These are phyloP conservation scores for Aphanomyces astaci DNA, from an alignment of 352 stramenopile genomes.

Conservation along the genomic window DNA sequence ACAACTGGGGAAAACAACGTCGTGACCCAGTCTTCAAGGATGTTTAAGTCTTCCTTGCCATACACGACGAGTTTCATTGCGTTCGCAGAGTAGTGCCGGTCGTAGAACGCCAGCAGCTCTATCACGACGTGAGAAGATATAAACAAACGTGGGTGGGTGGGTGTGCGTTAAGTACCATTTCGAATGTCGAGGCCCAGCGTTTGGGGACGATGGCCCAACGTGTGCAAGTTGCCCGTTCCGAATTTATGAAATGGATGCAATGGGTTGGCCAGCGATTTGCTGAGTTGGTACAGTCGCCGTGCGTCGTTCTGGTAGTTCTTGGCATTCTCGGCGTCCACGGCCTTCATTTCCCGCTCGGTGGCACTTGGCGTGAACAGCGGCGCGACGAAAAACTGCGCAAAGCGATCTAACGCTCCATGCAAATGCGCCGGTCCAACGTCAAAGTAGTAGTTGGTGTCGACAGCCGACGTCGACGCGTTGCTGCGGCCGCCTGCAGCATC, in stretches of 20 bases:
- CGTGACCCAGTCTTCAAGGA: conserved; percentile 34
- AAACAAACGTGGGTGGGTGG: no score
- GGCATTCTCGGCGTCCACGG: conserved; percentile 94
- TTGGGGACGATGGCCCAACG: conserved; percentile 41
- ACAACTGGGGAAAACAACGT: conserved; percentile 35
- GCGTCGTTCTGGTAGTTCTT: conserved; percentile 95
- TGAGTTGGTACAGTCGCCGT: conserved; percentile 72
- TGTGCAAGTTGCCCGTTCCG: conserved; percentile 84
- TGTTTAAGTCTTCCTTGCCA: conserved; percentile 53
- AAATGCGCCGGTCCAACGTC: conserved; percentile 80
- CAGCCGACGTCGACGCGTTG: conserved; percentile 95
- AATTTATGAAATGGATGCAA: conserved; percentile 85
- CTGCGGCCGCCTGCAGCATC: conserved; percentile 53
- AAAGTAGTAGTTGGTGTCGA: conserved; percentile 98
- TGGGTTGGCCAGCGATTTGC: conserved; percentile 61
- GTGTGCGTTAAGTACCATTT: no score
- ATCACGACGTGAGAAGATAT: neutral
- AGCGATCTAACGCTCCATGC: conserved; percentile 88
- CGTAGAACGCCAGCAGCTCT: conserved; percentile 69
- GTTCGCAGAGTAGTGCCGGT: conserved; percentile 77
- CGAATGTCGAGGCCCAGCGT: conserved; percentile 42
- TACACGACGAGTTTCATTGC: conserved; percentile 78
- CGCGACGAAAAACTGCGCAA: conserved; percentile 97
- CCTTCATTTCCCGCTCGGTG: conserved; percentile 92
- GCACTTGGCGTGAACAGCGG: conserved; percentile 87